Percentiles rank a stretch among this genome's conserved stretches.
These are phyloP conservation scores for Fusarium buxicola DNA, from an alignment of 2,329 filamentous ascomycete species.

Conservation along the genomic window DNA sequence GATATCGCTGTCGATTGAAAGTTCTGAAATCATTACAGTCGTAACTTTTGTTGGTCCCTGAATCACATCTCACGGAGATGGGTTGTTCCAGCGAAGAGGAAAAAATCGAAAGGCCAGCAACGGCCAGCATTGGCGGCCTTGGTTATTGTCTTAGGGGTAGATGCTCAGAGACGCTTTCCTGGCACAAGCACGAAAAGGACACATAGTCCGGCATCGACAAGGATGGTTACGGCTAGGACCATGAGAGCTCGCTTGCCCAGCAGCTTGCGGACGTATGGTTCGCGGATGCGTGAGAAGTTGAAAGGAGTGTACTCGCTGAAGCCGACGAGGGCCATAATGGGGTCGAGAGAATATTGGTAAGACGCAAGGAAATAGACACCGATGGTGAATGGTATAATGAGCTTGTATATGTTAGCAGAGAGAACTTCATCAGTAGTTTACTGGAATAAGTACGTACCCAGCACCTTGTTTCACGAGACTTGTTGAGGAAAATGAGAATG, in stretches of 20 bases:
- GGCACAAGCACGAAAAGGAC: constrained; percentile 96
- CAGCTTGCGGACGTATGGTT: constrained; percentile 90
- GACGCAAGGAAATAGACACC: constrained; percentile 90
- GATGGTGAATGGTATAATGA: constrained; percentile 90
- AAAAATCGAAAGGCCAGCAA: constrained; percentile 36
- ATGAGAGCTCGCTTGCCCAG: constrained; percentile 86
- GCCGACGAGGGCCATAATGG: constrained; percentile 87
- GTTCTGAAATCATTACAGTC: constrained; percentile 47
- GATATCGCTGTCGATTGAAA: constrained; percentile 36
- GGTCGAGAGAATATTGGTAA: constrained; percentile 96
- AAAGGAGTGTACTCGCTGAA: constrained; percentile 97
- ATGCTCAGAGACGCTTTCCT: constrained; percentile 77
- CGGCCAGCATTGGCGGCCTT: constrained; percentile 42
- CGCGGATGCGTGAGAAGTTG: constrained; percentile 86
- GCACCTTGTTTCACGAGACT: constrained; percentile 77
- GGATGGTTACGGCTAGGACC: constrained; percentile 78
- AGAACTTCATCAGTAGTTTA: not conserved
- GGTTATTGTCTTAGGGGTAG: constrained; percentile 3
- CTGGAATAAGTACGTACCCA: constrained; percentile 73
- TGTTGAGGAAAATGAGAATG: constrained; percentile 90
- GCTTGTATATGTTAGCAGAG: constrained; percentile 48
- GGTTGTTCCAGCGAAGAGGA: constrained; percentile 12
- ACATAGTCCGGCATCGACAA: constrained; percentile 85
- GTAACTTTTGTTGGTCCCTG: constrained; percentile 35
- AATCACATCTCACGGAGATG: constrained; percentile 35